phyloP scores from a whole-genome alignment of 805 yeast genomes.

The Yueomyces sp. region DNA sequence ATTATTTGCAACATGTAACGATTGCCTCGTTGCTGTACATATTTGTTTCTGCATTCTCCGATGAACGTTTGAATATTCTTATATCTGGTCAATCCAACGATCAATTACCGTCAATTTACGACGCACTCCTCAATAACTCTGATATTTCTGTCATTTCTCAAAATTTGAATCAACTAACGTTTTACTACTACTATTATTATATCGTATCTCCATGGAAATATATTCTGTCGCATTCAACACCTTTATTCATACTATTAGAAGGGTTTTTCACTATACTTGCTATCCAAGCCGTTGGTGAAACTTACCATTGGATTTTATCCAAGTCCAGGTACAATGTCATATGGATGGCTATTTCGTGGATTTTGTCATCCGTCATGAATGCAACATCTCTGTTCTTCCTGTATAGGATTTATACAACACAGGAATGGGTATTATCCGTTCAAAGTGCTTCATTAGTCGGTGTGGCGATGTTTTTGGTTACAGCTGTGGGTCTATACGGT shows the following conservation, averaged over 20 bases:
- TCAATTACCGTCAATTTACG: constrained; percentile 4
- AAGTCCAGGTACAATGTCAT: constrained; percentile 44
- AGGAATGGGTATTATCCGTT: constrained; percentile 55
- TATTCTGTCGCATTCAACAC: constrained; percentile 67
- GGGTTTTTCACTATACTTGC: constrained; percentile 85
- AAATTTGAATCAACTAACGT: constrained; percentile 8
- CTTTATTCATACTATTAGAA: constrained; percentile 77
- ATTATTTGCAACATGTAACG: constrained; percentile 69
- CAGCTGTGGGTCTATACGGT: constrained; percentile 68
- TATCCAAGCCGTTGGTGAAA: constrained; percentile 87
- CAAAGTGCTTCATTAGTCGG: constrained; percentile 77
- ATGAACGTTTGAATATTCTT: constrained; percentile 6
- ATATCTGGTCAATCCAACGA: constrained; percentile 13
- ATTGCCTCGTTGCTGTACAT: constrained; percentile 72
- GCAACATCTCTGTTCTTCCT: constrained; percentile 68
- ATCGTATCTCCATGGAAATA: constrained; percentile 57
- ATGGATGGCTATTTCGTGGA: constrained; percentile 64
- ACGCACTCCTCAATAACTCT: constrained; percentile 9
- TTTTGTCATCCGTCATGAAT: constrained; percentile 60
- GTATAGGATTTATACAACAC: constrained; percentile 70
- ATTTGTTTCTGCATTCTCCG: constrained; percentile 20
- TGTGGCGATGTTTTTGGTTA: constrained; percentile 63
- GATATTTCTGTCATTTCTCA: neutral
- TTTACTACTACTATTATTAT: constrained; percentile 23
- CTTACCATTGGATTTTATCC: constrained; percentile 48